Base-by-base conservation (phyloP, 1,284 basidiomycete species). In the Apiotrichum brassicae region DNA sequence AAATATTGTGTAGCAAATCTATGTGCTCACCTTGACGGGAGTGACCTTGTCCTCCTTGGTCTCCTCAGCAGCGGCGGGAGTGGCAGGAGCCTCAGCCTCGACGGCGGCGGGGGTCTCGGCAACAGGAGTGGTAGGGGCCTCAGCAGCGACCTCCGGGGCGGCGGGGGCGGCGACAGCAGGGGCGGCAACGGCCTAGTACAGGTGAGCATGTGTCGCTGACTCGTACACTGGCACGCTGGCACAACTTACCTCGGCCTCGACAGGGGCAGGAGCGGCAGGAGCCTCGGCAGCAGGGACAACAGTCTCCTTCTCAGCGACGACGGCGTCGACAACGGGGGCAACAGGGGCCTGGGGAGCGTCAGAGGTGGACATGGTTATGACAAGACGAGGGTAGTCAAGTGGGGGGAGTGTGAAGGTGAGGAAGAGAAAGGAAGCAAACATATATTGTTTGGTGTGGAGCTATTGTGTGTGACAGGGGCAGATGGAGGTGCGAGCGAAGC, bases 281-380 rank as follows among this genome's bases (percentile, higher is more conserved):
- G 53, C 28, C 35, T 58, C 62, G 19, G 54, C 43, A 13, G 46
- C 53, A 25, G 54, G 40, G 43, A 48, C 40, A 40, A 45, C 43
- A 32, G 39, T 39, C 33, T 56, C 47, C 19, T 56, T 49, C 38
- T 60, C 57, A n/a, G n/a, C n/a, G 48, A 57, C 58, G 32, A 37
- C 49, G 32, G 46, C 57, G 36, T 43, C 25, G 48, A 49, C 34
- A 30, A 51, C 44, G 37, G 47, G 50, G 48, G 39, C 43, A 38
- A 43, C 49, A 51, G 49, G 44, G 34, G 51, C 38, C 40, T 54
- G 43, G 62, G 84, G 86, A 40, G 85, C 70, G 42, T 36, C 16
- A 25, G 30, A 5, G 30, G 18, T 14, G 23, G 30, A 33, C 23
- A 33, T 36, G 25, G 24, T 24, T 14, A 30, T 8, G 28, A 30